phyloP scores from a whole-genome alignment of 2,329 filamentous ascomycete species.

The Cordyceps fumosorosea region DNA sequence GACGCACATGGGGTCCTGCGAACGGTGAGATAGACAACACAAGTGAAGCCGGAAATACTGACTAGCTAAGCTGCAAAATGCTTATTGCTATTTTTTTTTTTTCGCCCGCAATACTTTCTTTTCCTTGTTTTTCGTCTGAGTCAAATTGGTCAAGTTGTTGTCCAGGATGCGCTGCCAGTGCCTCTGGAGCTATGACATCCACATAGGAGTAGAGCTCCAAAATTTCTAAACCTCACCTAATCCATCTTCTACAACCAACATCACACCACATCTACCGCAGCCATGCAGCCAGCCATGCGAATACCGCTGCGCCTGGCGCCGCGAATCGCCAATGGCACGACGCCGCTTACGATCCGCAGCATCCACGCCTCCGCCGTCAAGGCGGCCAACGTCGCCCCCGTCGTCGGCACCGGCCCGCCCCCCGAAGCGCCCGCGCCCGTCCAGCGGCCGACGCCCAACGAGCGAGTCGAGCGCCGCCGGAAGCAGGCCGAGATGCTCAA shows the following conservation, averaged over 20 bases:
- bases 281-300: constrained; percentile 37
- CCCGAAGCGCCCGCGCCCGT: constrained; percentile 50
- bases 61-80: neutral
- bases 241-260: constrained; percentile 11
- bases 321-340: constrained; percentile 18
- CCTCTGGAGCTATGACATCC: neutral
- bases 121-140: no score
- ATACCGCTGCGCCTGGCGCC: constrained; percentile 31
- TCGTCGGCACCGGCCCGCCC: constrained; percentile 53
- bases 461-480: constrained; percentile 43
- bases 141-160: neutral
- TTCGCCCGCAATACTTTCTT: no score
- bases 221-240: constrained; percentile 11
- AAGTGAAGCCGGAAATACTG: neutral
- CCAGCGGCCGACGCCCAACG: constrained; percentile 29
- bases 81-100: no score
- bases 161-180: neutral
- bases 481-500: constrained; percentile 50
- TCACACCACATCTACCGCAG: constrained; percentile 15
- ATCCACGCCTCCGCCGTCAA: constrained; percentile 28
- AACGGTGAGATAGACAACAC: neutral
- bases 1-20: neutral
- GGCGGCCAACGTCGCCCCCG: constrained; percentile 42
- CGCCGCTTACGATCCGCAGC: constrained; percentile 18
- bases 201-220: neutral